These are phyloP conservation scores for Ceratobasidium sp. DNA, from an alignment of 1,284 basidiomycete species.

Conservation along the genomic window DNA sequence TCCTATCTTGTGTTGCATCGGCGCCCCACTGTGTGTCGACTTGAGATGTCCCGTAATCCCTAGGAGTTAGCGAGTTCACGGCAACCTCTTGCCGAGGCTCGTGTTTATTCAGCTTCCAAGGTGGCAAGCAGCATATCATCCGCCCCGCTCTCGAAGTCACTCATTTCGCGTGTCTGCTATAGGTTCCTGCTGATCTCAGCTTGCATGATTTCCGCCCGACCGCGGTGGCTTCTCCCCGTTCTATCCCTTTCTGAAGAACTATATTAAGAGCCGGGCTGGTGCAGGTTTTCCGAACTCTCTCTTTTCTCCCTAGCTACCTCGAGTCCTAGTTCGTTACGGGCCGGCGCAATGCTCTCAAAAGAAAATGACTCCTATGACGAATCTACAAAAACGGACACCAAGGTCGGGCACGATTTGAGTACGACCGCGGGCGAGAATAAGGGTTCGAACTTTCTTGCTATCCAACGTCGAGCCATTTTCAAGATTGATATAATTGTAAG, in stretches of 20 bases:
- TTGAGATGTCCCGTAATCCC: too few relatives aligned
- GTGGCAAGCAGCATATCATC: slow-evolving; percentile 16
- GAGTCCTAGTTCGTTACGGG: not conserved
- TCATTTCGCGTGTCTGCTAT: slow-evolving; percentile 19
- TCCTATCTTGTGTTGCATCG: too few relatives aligned
- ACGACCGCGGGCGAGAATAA: slow-evolving; percentile 1
- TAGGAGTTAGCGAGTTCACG: too few relatives aligned
- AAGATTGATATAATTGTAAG: slow-evolving; percentile 35
- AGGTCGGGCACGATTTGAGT: not conserved
- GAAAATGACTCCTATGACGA: slow-evolving; percentile 26
- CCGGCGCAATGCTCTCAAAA: slow-evolving; percentile 12
- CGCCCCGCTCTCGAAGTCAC: slow-evolving; percentile 35
- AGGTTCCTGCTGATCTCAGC: slow-evolving; percentile 33
- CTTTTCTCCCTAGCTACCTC: too few relatives aligned
- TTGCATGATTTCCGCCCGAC: slow-evolving; percentile 17
- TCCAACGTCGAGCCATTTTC: slow-evolving; percentile 24
- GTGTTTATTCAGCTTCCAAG: not conserved
- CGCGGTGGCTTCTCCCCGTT: too few relatives aligned
- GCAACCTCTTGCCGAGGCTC: too few relatives aligned
- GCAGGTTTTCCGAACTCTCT: too few relatives aligned
- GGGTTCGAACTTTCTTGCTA: slow-evolving; percentile 15
- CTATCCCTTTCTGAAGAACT: slow-evolving; percentile 22
- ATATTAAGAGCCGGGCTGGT: slow-evolving; percentile 8
- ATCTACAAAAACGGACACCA: slow-evolving; percentile 20
- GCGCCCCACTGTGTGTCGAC: too few relatives aligned